A percentile compares a stretch with the other conserved stretches of the same genome.
Evolutionary conservation across 106 monocot species (phyloP).

Genomic region (Chionographis japonica): DNA sequence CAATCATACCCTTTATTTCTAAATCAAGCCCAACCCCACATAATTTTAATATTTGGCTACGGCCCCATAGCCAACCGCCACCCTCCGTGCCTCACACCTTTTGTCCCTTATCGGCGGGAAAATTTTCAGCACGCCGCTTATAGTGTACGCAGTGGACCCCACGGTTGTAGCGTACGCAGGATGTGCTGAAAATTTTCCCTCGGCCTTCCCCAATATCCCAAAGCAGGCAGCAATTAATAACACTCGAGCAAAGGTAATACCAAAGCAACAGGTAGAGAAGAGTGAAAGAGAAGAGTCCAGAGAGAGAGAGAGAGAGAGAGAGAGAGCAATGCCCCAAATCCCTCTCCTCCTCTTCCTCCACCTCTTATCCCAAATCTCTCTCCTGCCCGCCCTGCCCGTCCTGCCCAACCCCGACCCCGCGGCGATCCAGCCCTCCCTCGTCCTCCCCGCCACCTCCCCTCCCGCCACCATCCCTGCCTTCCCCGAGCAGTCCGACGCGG

Average conservation of each 20-base stretch:
- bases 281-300: not conserved
- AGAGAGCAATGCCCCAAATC: not conserved
- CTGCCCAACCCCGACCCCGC: slow-evolving; percentile 14
- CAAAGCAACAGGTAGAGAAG: not conserved
- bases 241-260: not conserved
- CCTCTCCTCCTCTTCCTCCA: slow-evolving; percentile 5
- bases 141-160: too few species aligned
- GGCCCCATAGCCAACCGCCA: too few species aligned
- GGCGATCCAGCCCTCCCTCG: slow-evolving; percentile 8
- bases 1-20: too few species aligned
- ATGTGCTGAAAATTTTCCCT: too few species aligned
- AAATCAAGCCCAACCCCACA: too few species aligned
- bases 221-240: too few species aligned
- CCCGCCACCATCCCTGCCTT: slow-evolving; percentile 75
- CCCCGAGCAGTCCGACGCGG: slow-evolving; percentile 70
- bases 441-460: slow-evolving; percentile 17
- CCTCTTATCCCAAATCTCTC: not conserved
- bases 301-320: not conserved
- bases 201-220: not conserved
- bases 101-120: too few species aligned
- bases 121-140: too few species aligned
- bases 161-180: too few species aligned
- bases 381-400: slow-evolving; percentile 9
- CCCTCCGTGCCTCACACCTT: too few species aligned
- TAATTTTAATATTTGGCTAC: too few species aligned